Evolutionary conservation across 495 filamentous ascomycete species (phyloP).

Genomic region (Letharia columbiana): DNA sequence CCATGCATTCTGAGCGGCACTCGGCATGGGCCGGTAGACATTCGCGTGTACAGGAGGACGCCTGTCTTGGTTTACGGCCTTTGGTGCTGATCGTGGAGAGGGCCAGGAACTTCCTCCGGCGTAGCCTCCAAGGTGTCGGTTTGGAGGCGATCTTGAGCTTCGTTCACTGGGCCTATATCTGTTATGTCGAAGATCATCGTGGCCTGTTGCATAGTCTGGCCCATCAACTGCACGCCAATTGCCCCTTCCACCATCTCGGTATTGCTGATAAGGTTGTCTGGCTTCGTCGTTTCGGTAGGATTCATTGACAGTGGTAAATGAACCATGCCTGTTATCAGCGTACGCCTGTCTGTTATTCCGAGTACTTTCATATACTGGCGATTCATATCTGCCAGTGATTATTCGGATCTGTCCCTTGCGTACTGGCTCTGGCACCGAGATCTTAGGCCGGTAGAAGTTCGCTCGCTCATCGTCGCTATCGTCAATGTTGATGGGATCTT

Average conservation of each 20-base stretch:
- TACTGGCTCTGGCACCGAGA: constrained; percentile 17
- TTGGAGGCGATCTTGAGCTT: constrained; percentile 6
- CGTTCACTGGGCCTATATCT: constrained; percentile 8
- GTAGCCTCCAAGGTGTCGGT: constrained; percentile 2
- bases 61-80: constrained; percentile 1
- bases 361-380: neutral
- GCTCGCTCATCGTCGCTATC: constrained; percentile 26
- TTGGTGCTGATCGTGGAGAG: constrained; percentile 1
- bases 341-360: neutral
- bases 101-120: constrained; percentile 3
- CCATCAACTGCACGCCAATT: neutral
- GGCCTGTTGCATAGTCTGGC: neutral
- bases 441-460: constrained; percentile 27
- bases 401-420: constrained; percentile 26
- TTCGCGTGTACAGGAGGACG: neutral
- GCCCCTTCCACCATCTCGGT: neutral
- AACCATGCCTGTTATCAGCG: neutral
- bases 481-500: constrained; percentile 24
- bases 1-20: constrained; percentile 33
- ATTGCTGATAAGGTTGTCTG: neutral
- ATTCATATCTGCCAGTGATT: neutral
- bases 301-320: constrained; percentile 2
- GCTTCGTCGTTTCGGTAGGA: neutral
- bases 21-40: constrained; percentile 33
- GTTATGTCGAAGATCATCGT: neutral